Conservation (phyloP, 2,329 filamentous ascomycete genomes). For the Lasiodiplodia gonubiensis region DNA sequence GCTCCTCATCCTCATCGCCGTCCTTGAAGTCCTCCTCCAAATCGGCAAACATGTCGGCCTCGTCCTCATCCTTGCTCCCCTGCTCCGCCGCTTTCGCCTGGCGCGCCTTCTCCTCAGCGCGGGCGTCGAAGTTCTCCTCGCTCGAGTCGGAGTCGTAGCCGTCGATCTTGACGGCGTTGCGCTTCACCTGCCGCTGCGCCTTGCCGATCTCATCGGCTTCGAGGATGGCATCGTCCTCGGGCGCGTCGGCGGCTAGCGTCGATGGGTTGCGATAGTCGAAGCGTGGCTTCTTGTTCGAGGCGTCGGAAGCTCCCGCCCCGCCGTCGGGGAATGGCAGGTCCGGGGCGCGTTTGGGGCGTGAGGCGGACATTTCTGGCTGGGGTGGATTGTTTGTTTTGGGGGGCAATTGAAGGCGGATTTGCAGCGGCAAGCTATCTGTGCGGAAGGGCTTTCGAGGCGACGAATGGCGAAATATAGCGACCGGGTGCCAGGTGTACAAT, state of each 20-base stretch:
- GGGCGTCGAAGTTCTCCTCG: conserved; percentile 84
- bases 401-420: neutral
- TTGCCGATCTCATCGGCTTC: conserved; percentile 91
- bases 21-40: conserved; percentile 64
- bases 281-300: conserved; percentile 78
- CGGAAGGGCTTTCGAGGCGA: too few relatives aligned
- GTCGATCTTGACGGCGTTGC: conserved; percentile 93
- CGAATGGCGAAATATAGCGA: neutral
- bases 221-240: conserved; percentile 76
- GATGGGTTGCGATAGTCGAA: conserved; percentile 97
- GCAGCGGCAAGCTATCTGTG: neutral
- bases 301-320: conserved; percentile 47
- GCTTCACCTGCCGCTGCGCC: conserved; percentile 72
- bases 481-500: neutral
- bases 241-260: conserved; percentile 81
- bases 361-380: conserved; percentile 50
- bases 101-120: conserved; percentile 66
- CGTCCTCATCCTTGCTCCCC: conserved; percentile 65
- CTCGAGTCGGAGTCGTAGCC: conserved; percentile 94
- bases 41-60: conserved; percentile 83
- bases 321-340: conserved; percentile 65
- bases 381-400: neutral
- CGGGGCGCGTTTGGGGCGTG: conserved; percentile 70
- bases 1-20: conserved; percentile 60
- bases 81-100: conserved; percentile 50